Conservation (phyloP, 768 basidiomycete genomes). For the Kwoniella dejecticola region DNA sequence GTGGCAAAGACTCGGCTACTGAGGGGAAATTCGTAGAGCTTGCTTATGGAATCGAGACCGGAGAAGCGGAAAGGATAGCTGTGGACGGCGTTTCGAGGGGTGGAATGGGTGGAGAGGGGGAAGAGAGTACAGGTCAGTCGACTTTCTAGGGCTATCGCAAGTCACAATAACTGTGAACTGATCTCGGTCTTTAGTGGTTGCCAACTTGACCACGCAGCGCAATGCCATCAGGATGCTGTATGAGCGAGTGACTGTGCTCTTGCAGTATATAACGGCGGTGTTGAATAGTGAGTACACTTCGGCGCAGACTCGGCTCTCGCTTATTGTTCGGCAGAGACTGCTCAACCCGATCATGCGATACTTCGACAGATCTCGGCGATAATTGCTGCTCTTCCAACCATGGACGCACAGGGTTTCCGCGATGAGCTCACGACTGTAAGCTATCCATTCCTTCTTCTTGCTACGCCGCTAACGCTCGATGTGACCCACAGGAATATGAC, state of each 20-base stretch:
- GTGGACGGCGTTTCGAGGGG: conserved; percentile 93
- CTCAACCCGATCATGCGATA: conserved; percentile 74
- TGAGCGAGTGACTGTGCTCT: conserved; percentile 80
- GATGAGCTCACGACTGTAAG: conserved; percentile 85
- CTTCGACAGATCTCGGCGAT: conserved; percentile 83
- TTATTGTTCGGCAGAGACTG: conserved; percentile 59
- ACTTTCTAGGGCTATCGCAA: not conserved
- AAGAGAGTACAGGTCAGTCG: conserved; percentile 73
- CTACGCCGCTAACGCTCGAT: conserved; percentile 10
- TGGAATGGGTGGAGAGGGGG: conserved; percentile 58
- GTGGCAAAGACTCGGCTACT: conserved; percentile 62
- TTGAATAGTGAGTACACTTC: conserved; percentile 64
- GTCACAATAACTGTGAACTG: too few species aligned
- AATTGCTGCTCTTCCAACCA: conserved; percentile 83
- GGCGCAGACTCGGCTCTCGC: not conserved
- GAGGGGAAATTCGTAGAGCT: conserved; percentile 77
- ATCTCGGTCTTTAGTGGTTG: conserved; percentile 66
- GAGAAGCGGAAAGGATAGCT: conserved; percentile 97
- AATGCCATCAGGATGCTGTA: conserved; percentile 96
- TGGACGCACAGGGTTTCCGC: conserved; percentile 76
- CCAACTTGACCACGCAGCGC: conserved; percentile 84
- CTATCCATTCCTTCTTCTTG: conserved; percentile 2
- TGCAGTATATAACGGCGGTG: conserved; percentile 80
- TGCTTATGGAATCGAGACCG: conserved; percentile 87
- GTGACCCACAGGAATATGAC: conserved; percentile 75